A percentile compares a stretch with the other conserved stretches of the same genome.
phyloP scores from a whole-genome alignment of 257 asterid genomes.

The Salvia rosmarinus region DNA sequence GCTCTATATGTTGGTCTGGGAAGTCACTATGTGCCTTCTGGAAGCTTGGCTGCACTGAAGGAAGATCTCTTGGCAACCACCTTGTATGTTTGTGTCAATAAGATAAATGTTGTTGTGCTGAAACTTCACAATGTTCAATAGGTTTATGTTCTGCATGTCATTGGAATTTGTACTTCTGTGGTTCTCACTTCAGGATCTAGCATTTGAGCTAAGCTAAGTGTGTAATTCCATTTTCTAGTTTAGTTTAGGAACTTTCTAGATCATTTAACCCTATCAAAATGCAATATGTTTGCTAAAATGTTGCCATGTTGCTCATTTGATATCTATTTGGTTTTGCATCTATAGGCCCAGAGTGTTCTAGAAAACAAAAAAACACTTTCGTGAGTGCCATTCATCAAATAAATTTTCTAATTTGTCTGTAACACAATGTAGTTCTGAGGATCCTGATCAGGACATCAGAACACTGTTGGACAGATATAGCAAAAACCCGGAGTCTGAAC shows the following conservation, averaged over 20 bases:
- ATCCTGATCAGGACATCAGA: conserved; percentile 68
- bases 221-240: not conserved
- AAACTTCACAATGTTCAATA: conserved; percentile 1
- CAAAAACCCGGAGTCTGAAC: conserved; percentile 73
- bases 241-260: not conserved
- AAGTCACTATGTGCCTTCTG: conserved; percentile 88
- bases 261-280: not conserved
- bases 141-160: conserved; percentile 19
- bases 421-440: conserved; percentile 68
- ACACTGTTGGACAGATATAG: conserved; percentile 63
- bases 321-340: not conserved
- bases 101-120: conserved; percentile 11
- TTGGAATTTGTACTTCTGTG: not conserved
- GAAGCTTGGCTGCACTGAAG: conserved; percentile 65
- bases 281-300: not conserved
- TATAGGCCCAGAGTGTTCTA: not conserved
- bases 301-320: conserved; percentile 15
- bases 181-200: conserved; percentile 5
- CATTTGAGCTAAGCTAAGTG: conserved; percentile 22
- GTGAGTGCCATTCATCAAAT: not conserved
- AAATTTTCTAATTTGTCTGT: conserved; percentile 7
- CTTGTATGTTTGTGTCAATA: conserved; percentile 54
- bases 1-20: conserved; percentile 93
- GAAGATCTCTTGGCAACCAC: conserved; percentile 63
- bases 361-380: not conserved